A percentile compares a stretch with the other conserved stretches of the same genome.
These are phyloP conservation scores for Leptographium wingfieldii DNA, from an alignment of 2,329 filamentous ascomycete genomes.

Conservation along the genomic window DNA sequence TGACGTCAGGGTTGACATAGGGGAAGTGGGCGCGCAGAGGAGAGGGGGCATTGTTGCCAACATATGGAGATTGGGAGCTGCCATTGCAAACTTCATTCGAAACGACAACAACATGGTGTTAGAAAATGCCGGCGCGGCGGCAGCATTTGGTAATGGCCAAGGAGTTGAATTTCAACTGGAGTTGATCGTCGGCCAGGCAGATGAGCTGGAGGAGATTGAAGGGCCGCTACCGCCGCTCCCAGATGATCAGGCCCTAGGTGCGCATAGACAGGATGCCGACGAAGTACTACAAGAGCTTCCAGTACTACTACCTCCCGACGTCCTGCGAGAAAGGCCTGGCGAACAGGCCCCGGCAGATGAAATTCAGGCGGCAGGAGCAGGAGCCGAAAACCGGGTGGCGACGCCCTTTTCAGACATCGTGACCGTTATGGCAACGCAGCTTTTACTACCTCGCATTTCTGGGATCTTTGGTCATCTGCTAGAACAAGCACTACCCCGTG, in stretches of 20 bases:
- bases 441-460: constrained; percentile 74
- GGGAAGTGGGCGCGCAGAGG: background rate
- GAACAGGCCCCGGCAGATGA: background rate
- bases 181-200: constrained; percentile 4
- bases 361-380: constrained; percentile 16
- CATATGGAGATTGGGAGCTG: background rate
- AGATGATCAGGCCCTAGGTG: background rate
- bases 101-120: constrained; percentile 4
- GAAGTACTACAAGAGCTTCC: background rate
- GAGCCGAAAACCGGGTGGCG: constrained; percentile 12
- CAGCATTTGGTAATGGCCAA: background rate
- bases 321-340: background rate
- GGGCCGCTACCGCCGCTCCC: constrained; percentile 4
- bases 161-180: constrained; percentile 9
- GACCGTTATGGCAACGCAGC: constrained; percentile 37
- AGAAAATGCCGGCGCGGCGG: constrained; percentile 2
- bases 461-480: constrained; percentile 67
- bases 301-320: background rate
- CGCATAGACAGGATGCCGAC: background rate
- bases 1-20: background rate
- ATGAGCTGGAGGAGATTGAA: constrained; percentile 24
- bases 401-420: constrained; percentile 27
- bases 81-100: constrained; percentile 6
- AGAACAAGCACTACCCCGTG: constrained; percentile 50
- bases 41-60: background rate